These are phyloP conservation scores for Marasmius tenuissimus DNA, from an alignment of 1,284 basidiomycete species.

Conservation along the genomic window DNA sequence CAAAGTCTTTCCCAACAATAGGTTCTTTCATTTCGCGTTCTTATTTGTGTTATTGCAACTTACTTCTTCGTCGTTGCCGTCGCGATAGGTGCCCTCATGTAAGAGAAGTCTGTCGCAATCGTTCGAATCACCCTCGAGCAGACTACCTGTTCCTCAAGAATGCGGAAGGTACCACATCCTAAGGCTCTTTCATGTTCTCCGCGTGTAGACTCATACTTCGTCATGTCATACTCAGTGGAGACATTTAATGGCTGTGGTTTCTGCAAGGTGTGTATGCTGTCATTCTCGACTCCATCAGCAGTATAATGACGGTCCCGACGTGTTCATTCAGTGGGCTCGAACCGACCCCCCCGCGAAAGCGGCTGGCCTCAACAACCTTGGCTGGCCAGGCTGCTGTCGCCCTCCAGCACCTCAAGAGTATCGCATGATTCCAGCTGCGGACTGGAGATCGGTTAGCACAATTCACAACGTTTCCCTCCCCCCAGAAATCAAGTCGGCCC, in stretches of 20 bases:
- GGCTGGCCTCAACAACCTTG: slow-evolving; percentile 62
- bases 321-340: slow-evolving; percentile 59
- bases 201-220: slow-evolving; percentile 8
- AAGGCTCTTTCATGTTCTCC: slow-evolving; percentile 14
- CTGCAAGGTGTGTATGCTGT: slow-evolving; percentile 64
- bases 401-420: slow-evolving; percentile 60
- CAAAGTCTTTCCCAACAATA: slow-evolving; percentile 66
- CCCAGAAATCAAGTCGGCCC: slow-evolving; percentile 60
- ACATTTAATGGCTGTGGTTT: slow-evolving; percentile 82
- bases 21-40: slow-evolving; percentile 35
- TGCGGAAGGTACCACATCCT: slow-evolving; percentile 64
- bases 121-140: slow-evolving; percentile 65
- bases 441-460: slow-evolving; percentile 75
- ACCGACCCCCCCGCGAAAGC: slow-evolving; percentile 52
- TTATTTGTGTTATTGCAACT: slow-evolving; percentile 11
- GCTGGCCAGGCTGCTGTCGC: slow-evolving; percentile 84
- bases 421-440: slow-evolving; percentile 64
- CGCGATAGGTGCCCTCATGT: slow-evolving; percentile 67
- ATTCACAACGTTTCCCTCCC: slow-evolving; percentile 72
- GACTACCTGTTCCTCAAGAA: slow-evolving; percentile 78
- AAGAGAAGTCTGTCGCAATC: slow-evolving; percentile 71
- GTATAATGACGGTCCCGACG: slow-evolving; percentile 24
- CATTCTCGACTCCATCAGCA: slow-evolving; percentile 24
- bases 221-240: slow-evolving; percentile 48
- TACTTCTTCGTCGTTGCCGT: slow-evolving; percentile 17